Base-by-base conservation (phyloP, 2,329 filamentous ascomycete species). In the Fusarium pseudograminearum region DNA sequence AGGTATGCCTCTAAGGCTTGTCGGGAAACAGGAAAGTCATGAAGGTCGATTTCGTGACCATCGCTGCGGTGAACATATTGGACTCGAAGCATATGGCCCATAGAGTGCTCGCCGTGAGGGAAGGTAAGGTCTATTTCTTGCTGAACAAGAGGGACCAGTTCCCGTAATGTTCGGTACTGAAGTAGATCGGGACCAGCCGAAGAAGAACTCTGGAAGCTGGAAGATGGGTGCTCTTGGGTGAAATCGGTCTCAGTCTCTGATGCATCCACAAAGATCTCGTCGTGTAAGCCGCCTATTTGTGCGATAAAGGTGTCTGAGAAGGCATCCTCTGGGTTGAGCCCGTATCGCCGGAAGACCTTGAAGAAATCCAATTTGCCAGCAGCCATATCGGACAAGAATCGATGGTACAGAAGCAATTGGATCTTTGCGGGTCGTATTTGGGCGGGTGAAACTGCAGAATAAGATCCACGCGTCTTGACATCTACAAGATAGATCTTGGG, bases 391-490 rank as follows among this genome's bases (percentile, higher is more conserved):
- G 90, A 88, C n/a, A 99, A 84, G 55, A 98, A 89, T 28, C 90
- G 90, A 70, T 95, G 94, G 76, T 98, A 99, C 0, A 98, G 83
- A 79, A 97, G 94, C 1, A 98, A 84, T 77, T 99, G 96, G 64
- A 98, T 90, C 72, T 91, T 89, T 1, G 94, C 93, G 0, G 93
- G 93, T 14, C 91, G 87, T 31, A 95, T 86, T 45, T 93, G 84
- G 1, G 90, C 87, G 1, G 88, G 82, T 24, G 89, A 87, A 2
- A 87, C 84, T 3, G 94, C 93, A 4, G 93, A 76, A 4, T 84
- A 86, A 6, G 86, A 88, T 2, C 84, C 85, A 20, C 94, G 87
- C 0, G 95, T 98, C 79, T 99, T 99, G 69, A 97, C 89, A 73
- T 99, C 96, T 0, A 90, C 90, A 50, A 99, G 82, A 78, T 97